Evolutionary conservation across 2,329 filamentous ascomycete genomes (phyloP), one percentile per base, ranked within the genome.

Genomic region (Talaromyces sp.): DNA sequence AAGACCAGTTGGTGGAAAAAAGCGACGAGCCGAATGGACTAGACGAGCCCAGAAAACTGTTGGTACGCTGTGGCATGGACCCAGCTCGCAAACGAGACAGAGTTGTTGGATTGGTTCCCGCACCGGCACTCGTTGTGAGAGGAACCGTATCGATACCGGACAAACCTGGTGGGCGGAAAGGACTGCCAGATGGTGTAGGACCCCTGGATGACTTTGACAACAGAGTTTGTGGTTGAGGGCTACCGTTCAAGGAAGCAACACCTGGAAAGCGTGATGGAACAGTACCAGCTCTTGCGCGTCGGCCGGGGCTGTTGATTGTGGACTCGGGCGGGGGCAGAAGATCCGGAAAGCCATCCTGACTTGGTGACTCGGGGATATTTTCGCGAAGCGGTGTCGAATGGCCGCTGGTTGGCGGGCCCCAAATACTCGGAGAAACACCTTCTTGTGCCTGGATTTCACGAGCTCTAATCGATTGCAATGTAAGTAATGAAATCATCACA

Each of bases 381-480:
- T 98, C 95, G 71, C 95, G 91, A 56, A 99, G 84, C 67, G 95
- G 95, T 49, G 93, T 97, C 21, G 93, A 97, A 76, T 96, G 93
- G 66, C 93, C 95, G 74, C 93, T 97, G 59, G 93, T 96, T 55
- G 95, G 93, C 66, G 95, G 93, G 11, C 95, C 92, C 95, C 95
- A 98, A 50, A 89, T 88, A 71, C 88, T 75, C 85, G 83, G 71
- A 82, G 88, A 73, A 81, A 96, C 83, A 56, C 93, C 93, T 83
- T 98, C 93, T 79, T 97, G 93, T 58, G 93, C 93, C 80, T 98
- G 93, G 64, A 98, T 97, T 77, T 99, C 95, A 75, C 95, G 86
- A 66, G 95, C 93, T 73, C 93, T 96, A 70, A 60, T 55, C 58
- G 26, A 54, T 46, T n/a, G 58, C 35, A 56, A 53, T 51, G 59